Base-by-base conservation (phyloP, 2,329 filamentous ascomycete genomes). In the Chrysoporthe austroafricana region DNA sequence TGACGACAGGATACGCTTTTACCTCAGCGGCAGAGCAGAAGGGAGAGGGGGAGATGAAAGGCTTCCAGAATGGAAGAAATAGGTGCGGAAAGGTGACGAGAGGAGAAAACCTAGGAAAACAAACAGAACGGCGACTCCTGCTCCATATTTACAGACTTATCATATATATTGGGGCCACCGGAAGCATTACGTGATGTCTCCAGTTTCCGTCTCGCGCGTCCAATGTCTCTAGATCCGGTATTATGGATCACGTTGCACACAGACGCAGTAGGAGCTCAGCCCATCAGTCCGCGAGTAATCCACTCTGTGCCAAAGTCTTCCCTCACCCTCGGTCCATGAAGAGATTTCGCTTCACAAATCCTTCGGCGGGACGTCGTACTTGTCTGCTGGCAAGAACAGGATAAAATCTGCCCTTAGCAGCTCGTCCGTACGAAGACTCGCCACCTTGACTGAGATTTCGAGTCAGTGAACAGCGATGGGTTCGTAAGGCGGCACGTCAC, bases 161-260 rank as follows among this genome's bases (percentile, higher is more conserved):
- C 63, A 50, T 48, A 43, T 63, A 52, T 44, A 68, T 43, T 26
- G 56, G 3, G 58, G 52, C 34, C 44, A 60, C 56, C 42, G 60
- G 56, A 54, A 46, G 21, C 18, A 60, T 63, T 69, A 65, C 62
- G 65, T 67, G 65, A 62, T 48, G 66, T 32, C 52, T 36, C 65
- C 66, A 50, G 43, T 65, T 67, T 63, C 60, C 21, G 18, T 26
- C 32, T 63, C 44, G 39, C 66, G 9, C n/a, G 48, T 62, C 46
- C 58, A 26, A 42, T 26, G 52, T 36, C 58, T 65, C 65, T 56
- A 48, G 66, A 59, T 62, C 66, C 63, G 64, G 59, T 57, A 39
- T 26, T 59, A 43, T 67, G 68, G 66, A 61, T 64, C 48, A 62
- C 61, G 68, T 67, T 36, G 68, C 58, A 68, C 59, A 62, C 67